Evolutionary conservation across 2,329 filamentous ascomycete species (phyloP).

Genomic region (Dactylellina cionopaga): DNA sequence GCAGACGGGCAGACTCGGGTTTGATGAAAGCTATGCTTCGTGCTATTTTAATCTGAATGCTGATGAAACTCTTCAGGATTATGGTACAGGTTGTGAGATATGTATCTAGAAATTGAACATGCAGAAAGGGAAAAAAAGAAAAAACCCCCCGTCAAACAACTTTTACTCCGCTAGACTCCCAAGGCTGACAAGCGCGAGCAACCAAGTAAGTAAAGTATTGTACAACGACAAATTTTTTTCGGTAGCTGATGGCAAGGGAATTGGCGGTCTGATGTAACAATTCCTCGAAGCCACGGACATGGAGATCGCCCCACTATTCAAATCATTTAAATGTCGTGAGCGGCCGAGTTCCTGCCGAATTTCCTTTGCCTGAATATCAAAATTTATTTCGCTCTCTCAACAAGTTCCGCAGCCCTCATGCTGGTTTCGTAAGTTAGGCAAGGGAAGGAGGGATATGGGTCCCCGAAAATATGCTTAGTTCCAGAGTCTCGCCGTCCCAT

Average conservation of each 20-base stretch:
- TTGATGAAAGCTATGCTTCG: conserved; percentile 11
- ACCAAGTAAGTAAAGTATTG: conserved; percentile 11
- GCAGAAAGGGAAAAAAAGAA: conserved; percentile 9
- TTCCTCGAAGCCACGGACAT: conserved; percentile 13
- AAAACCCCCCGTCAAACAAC: conserved; percentile 34
- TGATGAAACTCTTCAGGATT: conserved; percentile 27
- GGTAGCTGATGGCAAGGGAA: conserved; percentile 18
- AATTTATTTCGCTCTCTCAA: conserved; percentile 11
- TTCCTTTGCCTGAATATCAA: conserved; percentile 1
- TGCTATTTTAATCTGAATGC: conserved; percentile 47
- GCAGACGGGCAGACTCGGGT: conserved; percentile 3
- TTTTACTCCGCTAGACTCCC: conserved; percentile 43
- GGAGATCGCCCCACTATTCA: conserved; percentile 23
- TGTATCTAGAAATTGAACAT: neutral
- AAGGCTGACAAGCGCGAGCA: conserved; percentile 17
- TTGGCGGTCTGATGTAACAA: conserved; percentile 20
- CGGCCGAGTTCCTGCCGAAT: conserved; percentile 13
- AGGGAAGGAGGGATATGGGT: conserved; percentile 14
- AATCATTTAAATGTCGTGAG: conserved; percentile 20
- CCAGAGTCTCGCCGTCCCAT: conserved; percentile 93
- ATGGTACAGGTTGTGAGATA: conserved; percentile 26
- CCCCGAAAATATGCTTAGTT: conserved; percentile 59
- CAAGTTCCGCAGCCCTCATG: conserved; percentile 12
- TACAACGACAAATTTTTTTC: conserved; percentile 32
- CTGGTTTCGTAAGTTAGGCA: neutral